Evolutionary conservation across 441 rosid genomes (phyloP), one percentile per base, ranked within the genome.

Genomic region (Francoa sonchifolia): DNA sequence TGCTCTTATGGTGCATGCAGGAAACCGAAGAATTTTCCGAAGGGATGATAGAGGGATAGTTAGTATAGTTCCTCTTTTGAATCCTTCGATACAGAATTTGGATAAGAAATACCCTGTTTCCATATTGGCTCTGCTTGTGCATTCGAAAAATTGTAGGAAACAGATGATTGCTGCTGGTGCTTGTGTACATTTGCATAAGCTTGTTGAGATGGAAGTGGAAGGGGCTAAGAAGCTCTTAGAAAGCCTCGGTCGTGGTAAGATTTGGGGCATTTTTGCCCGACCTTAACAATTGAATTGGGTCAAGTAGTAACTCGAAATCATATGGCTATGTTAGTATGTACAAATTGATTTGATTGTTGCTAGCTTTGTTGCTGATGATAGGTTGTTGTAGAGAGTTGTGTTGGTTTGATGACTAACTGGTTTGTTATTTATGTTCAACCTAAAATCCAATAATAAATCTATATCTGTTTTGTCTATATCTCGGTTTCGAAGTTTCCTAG

Each of bases 151-250:
- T 52, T 79, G 82, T 36, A 72, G 76, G 73, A 89, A 75, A 54
- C 83, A 59, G 61, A 79, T 89, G 55, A 65, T 77, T 30, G 72
- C 74, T 10, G 73, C 78, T 6, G 86, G 92, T 29, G 95, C 88
- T 42, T 61, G 62, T 56, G 47, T 50, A 45, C 63, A 77, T 48
- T 44, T 89, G 66, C 84, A 63, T 61, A 79, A 73, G 62, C 79
- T 89, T 33, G 77, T 61, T 21, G 85, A 78, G 40, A 66, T 72
- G 72, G 76, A 88, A 32, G 61, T 77, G 13, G 83, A 82, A 41
- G 97, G 95, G 4, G 72, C 95, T 35, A 79, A 77, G 73, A 84
- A 71, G 66, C 68, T 87, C 16, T 48, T 64, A 7, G 83, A 77
- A 22, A 58, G 57, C 50, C 80, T 82, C 18, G 55, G 67, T 17